Base-by-base conservation (phyloP, 495 filamentous ascomycete species). In the Astrothelium subdiscretum region DNA sequence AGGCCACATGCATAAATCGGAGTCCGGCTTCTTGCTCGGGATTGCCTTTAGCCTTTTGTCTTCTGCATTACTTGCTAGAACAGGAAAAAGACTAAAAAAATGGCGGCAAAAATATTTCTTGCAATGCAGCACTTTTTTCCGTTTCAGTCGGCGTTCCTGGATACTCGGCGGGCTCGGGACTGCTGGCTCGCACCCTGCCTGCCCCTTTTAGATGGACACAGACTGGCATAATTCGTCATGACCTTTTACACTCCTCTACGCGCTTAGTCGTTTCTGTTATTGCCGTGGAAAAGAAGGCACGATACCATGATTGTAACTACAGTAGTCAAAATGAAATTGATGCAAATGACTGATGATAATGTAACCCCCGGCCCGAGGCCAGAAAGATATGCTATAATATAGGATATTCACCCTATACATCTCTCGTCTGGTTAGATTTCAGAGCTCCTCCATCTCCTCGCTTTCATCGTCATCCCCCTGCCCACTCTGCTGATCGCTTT, bases 391-490 rank as follows among this genome's bases (percentile, higher is more conserved):
- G 42, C 42, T 15, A 15, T 29, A 27, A n/a, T 24, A 27, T 15
- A 5, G 2, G 24, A 54, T 15, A 24, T 15, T 15, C 29, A 10
- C 0, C 8, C 48, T 10, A 3, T 27, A 54, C 29, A 10, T 54
- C 15, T 5, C 3, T 11, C 22, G 24, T 15, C 8, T 29, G 15
- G 29, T 27, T 4, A 15, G 3, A 54, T n/a, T n/a, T n/a, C n/a
- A n/a, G n/a, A n/a, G n/a, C 67, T 44, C 70, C 63, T 31, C 68
- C 64, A 51, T 67, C 66, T 4, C 73, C 75, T 74, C 73, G 42
- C 82, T 82, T 26, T 67, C 75, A 40, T 80, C 82, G 13, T 77
- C 82, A 44, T 86, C 84, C 29, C 85, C n/a, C n/a, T n/a, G n/a
- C n/a, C n/a, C n/a, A n/a, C n/a, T n/a, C n/a, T n/a, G n/a, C n/a